Evolutionary conservation across 148 eudicot genomes (phyloP), one percentile per base, ranked within the genome.

Genomic region (Vaccinium macrocarpon): DNA sequence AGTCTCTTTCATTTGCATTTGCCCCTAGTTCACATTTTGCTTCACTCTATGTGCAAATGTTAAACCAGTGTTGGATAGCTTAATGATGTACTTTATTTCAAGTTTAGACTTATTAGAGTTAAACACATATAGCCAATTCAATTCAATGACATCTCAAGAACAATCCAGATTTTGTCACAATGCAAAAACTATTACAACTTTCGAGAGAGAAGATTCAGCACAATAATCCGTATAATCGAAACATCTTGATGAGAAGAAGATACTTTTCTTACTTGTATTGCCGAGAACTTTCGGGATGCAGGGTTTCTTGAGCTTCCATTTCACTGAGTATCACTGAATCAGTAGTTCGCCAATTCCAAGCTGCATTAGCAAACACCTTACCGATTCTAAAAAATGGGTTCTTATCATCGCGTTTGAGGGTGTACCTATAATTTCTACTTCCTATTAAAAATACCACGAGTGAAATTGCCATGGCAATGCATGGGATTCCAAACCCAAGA

Each of bases 401-500:
- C 79, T 71, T 88, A 4, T 89, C 90, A 64, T 90, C 86, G 79
- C 71, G 29, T 62, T 84, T 88, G 79, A 79, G 27, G 9, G 71
- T 81, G 84, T 89, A 89, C 82, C 98, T 89, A 72, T 96, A 96
- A 53, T 93, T 93, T 19, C 46, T 49, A 73, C 72, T 89, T 68
- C 99, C 99, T 85, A 90, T 82, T 84, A 93, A 86, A 86, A 92
- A 96, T 42, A 93, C 32, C 49, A 88, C 61, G 2, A 96, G 82
- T 5, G 95, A 91, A 85, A 92, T 7, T n/a, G 82, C 86, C 98
- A 94, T 92, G 77, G 87, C 71, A 70, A 92, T 83, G 87, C 94
- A 89, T 5, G 99, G 99, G 51, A 96, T 93, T 83, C 99, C 99
- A 89, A 96, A 96, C 72, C 97, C 98, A 82, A 96, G 90, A 85